phyloP scores from a whole-genome alignment of 2,329 filamentous ascomycete genomes.

The Endoconidiophora laricicola region DNA sequence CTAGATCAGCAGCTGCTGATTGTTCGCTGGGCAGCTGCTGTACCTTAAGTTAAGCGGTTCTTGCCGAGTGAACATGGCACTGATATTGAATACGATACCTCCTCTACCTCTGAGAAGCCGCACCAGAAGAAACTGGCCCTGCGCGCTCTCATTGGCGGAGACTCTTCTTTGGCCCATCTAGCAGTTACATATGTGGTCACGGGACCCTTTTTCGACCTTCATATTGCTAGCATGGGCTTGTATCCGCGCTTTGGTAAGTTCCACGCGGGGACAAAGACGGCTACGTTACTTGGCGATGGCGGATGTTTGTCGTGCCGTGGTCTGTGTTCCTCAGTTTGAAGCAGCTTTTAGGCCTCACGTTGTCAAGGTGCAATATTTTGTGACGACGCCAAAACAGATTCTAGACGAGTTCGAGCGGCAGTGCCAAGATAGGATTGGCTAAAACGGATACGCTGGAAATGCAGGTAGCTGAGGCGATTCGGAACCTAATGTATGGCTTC shows the following conservation, averaged over 20 bases:
- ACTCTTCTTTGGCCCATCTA: slow-evolving; percentile 28
- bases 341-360: slow-evolving; percentile 35
- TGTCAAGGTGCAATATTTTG: slow-evolving; percentile 56
- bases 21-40: slow-evolving; percentile 40
- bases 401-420: slow-evolving; percentile 25
- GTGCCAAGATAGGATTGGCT: background rate
- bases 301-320: slow-evolving; percentile 52
- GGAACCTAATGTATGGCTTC: too few relatives aligned
- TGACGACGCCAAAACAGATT: slow-evolving; percentile 44
- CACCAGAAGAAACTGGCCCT: slow-evolving; percentile 56
- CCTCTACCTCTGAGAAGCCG: slow-evolving; percentile 43
- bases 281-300: slow-evolving; percentile 44
- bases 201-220: slow-evolving; percentile 51
- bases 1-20: slow-evolving; percentile 44
- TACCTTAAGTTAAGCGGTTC: slow-evolving; percentile 41
- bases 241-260: slow-evolving; percentile 36
- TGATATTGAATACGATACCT: slow-evolving; percentile 43
- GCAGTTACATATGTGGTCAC: slow-evolving; percentile 53
- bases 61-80: slow-evolving; percentile 53
- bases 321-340: slow-evolving; percentile 42
- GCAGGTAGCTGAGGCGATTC: background rate
- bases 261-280: slow-evolving; percentile 38
- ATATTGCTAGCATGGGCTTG: slow-evolving; percentile 27
- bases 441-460: background rate
- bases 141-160: slow-evolving; percentile 39